Percentiles rank a stretch among this genome's conserved stretches.
Evolutionary conservation across 1,139 yeast genomes (phyloP).

Genomic region (Magnusiomyces suaveolens): DNA sequence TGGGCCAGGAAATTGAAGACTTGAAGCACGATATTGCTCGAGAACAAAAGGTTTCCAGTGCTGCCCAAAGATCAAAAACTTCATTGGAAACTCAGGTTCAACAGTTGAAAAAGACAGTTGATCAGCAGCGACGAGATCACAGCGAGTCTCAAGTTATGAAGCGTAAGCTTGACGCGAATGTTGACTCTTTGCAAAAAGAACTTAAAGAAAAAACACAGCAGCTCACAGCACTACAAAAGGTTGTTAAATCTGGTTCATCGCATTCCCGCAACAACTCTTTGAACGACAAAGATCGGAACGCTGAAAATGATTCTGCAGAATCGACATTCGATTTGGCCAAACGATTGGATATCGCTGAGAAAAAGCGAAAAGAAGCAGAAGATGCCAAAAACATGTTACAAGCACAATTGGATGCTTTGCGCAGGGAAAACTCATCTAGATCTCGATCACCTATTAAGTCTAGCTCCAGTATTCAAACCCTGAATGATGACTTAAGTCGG

Average conservation of each 20-base stretch:
- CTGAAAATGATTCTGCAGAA: slow-evolving; percentile 15
- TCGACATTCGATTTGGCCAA: slow-evolving; percentile 26
- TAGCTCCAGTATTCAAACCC: slow-evolving; percentile 19
- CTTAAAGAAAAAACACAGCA: slow-evolving; percentile 24
- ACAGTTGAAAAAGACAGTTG: slow-evolving; percentile 20
- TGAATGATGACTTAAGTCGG: slow-evolving; percentile 22
- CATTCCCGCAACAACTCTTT: slow-evolving; percentile 9
- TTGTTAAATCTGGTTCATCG: slow-evolving; percentile 19
- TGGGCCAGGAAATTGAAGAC: slow-evolving; percentile 69
- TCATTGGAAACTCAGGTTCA: slow-evolving; percentile 23
- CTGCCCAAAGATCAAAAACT: slow-evolving; percentile 21
- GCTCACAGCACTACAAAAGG: slow-evolving; percentile 24
- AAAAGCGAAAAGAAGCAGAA: slow-evolving; percentile 24
- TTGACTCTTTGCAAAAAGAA: slow-evolving; percentile 23
- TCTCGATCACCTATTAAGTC: slow-evolving; percentile 11
- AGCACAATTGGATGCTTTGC: slow-evolving; percentile 27
- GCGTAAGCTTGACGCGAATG: slow-evolving; percentile 23
- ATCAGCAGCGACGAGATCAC: slow-evolving; percentile 23
- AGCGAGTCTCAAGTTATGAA: slow-evolving; percentile 26
- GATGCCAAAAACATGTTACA: slow-evolving; percentile 25
- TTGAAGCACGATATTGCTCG: slow-evolving; percentile 34
- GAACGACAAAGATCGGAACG: slow-evolving; percentile 15
- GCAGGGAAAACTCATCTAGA: slow-evolving; percentile 18
- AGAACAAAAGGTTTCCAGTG: slow-evolving; percentile 23
- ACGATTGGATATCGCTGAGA: slow-evolving; percentile 25